Base-by-base conservation (phyloP, 495 filamentous ascomycete genomes). In the Penicillium roqueforti region DNA sequence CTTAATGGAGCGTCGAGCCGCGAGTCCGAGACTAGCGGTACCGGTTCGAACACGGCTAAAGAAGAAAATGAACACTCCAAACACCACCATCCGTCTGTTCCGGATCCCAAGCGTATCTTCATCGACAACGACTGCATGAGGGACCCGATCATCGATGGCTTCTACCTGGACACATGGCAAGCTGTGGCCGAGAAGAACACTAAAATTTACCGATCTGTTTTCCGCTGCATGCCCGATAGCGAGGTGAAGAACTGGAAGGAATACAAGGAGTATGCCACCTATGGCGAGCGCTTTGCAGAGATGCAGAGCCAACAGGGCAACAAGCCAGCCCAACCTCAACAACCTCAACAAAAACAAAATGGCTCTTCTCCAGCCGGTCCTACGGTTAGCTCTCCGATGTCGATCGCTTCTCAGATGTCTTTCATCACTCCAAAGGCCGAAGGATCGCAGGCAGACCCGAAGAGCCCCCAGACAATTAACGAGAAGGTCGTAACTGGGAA, bases 201-300 rank as follows among this genome's bases (percentile, higher is more conserved):
- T 5, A 87, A 89, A 55, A 80, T 98, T 29, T 98, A 85, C 73
- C 85, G 95, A 22, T 83, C 87, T 51, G 95, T 98, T 11, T 98
- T 98, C 76, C 85, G 95, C 42, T 96, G 91, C 69, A 92, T 92
- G 88, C 93, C 93, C 2, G 93, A 98, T 64, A 95, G 82, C 50
- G 90, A 97, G 60, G 95, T 95, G 57, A 87, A 85, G 57, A 89
- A 83, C 46, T 98, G 95, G 95, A 86, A 87, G 59, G 89, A 95
- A 57, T 98, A 97, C 74, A 91, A 89, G 62, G 87, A 95, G 53
- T 96, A 86, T 64, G 74, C 82, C 43, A 80, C 85, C 5, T 97
- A 95, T 65, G 81, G 80, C 22, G 84, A 87, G 58, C 81, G 86
- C 13, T 96, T 97, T 71, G 80, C 83, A 49, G 85, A 88, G 54